Base-by-base conservation (phyloP, 176 grass and related monocot genomes). In the Triticum dicoccoides region DNA sequence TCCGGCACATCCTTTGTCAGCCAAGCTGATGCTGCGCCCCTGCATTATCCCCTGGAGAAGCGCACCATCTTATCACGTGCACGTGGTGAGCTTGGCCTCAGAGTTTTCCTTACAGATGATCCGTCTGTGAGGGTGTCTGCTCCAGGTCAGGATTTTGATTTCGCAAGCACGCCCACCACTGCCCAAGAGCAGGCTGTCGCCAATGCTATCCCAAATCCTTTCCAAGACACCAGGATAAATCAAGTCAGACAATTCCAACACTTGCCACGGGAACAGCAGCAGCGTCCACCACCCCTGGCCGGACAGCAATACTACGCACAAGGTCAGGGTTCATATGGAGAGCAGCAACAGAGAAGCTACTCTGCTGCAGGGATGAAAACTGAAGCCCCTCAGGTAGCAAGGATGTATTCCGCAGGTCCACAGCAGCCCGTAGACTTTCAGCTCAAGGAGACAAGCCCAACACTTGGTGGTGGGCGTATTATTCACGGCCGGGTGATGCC, bases 101-200 rank as follows among this genome's bases (percentile, higher is more conserved):
- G 88, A 61, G 93, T 98, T 47, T 98, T 98, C 88, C 91, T 95
- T 63, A 98, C 96, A 29, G 59, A 95, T 72, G 91, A 98, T 87
- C 88, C 91, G 32, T 90, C 86, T 8, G 90, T 95, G 64, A 83
- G 86, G 44, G 80, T 85, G 78, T 95, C 93, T 5, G 15, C 86
- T 45, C 89, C 93, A 2, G 64, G 76, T 15, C 84, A 82, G 30
- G 89, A 90, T 21, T 81, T 87, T 1, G 85, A 95, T 58, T 44
- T 97, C 30, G 61, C 88, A 49, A 84, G 90, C 87, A 89, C 80
- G 0, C 83, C 95, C 44, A 91, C 84, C 13, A 84, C 89, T 18
- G 87, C 89, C 6, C 85, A 84, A 30, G 91, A 87, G 70, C 86
- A 89, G 82, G 85, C 32, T 18, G 82, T 77, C 2, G 42, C 86